Percentiles rank a stretch among this genome's conserved stretches.
Conservation (phyloP, 805 yeast species). For the Citeromyces nyonsensis region DNA sequence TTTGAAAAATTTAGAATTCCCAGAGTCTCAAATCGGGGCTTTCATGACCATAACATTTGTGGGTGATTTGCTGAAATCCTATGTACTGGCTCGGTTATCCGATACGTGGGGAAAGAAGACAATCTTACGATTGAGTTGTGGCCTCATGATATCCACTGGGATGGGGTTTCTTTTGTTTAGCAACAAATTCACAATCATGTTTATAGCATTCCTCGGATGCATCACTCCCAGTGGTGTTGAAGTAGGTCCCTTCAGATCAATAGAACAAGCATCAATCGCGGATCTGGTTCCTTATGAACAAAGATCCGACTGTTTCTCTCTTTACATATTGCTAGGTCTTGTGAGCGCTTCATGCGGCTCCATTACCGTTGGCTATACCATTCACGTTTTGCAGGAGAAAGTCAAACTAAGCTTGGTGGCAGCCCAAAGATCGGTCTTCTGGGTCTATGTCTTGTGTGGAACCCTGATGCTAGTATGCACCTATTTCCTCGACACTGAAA, state of each 20-base stretch:
- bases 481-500: conserved; percentile 10
- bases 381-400: conserved; percentile 8
- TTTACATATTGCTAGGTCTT: conserved; percentile 37
- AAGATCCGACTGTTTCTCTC: conserved; percentile 38
- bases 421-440: conserved; percentile 17
- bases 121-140: conserved; percentile 21
- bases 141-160: conserved; percentile 26
- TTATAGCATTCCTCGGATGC: conserved; percentile 29
- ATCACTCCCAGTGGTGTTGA: conserved; percentile 44
- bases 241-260: conserved; percentile 40
- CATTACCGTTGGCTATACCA: conserved; percentile 19
- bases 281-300: conserved; percentile 22
- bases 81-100: conserved; percentile 25
- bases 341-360: conserved; percentile 31
- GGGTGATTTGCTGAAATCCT: conserved; percentile 37
- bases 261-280: conserved; percentile 39
- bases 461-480: conserved; percentile 7
- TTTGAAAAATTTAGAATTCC: conserved; percentile 22
- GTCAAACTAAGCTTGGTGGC: conserved; percentile 9
- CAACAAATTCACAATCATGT: conserved; percentile 17
- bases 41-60: conserved; percentile 30
- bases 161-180: conserved; percentile 17
- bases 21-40: conserved; percentile 27
- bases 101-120: conserved; percentile 30
- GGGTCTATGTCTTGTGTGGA: conserved; percentile 9